Evolutionary conservation across 129 eudicot species (phyloP).

Genomic region (Sambucus nigra): DNA sequence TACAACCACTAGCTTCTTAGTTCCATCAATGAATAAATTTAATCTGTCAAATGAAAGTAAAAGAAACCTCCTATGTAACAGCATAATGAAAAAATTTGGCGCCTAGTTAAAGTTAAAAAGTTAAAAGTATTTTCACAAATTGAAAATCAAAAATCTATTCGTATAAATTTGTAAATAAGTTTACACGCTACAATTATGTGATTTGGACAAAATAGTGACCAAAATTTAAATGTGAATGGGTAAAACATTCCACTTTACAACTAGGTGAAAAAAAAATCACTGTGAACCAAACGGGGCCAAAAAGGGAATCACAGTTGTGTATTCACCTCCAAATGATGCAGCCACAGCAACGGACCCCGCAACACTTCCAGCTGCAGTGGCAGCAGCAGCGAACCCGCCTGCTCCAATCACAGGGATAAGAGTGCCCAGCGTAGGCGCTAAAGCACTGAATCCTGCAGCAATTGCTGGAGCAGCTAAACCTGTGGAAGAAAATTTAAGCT

Average conservation of each 20-base stretch:
- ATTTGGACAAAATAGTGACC: too few species aligned
- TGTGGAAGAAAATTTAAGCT: constrained; percentile 25
- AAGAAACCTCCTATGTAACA: too few species aligned
- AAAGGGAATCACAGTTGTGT: background rate
- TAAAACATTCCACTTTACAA: too few species aligned
- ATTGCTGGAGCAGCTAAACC: constrained; percentile 99
- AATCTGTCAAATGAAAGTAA: too few species aligned
- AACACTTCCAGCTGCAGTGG: constrained; percentile 95
- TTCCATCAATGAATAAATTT: background rate
- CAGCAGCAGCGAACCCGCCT: constrained; percentile 96
- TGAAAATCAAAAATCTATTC: too few species aligned
- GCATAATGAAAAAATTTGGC: too few species aligned
- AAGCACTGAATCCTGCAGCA: constrained; percentile 97
- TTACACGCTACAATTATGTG: too few species aligned
- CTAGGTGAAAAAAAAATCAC: too few species aligned
- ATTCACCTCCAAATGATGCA: constrained; percentile 94
- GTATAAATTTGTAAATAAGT: too few species aligned
- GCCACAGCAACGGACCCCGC: constrained; percentile 99
- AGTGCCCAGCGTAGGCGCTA: constrained; percentile 96
- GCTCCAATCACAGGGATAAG: constrained; percentile 94
- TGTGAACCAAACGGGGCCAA: background rate
- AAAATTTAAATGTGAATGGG: too few species aligned
- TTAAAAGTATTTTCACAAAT: too few species aligned
- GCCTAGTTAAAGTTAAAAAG: too few species aligned
- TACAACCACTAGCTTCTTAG: background rate